Conservation (phyloP, 108 stramenopile genomes). For the Nitzschia sp. region DNA sequence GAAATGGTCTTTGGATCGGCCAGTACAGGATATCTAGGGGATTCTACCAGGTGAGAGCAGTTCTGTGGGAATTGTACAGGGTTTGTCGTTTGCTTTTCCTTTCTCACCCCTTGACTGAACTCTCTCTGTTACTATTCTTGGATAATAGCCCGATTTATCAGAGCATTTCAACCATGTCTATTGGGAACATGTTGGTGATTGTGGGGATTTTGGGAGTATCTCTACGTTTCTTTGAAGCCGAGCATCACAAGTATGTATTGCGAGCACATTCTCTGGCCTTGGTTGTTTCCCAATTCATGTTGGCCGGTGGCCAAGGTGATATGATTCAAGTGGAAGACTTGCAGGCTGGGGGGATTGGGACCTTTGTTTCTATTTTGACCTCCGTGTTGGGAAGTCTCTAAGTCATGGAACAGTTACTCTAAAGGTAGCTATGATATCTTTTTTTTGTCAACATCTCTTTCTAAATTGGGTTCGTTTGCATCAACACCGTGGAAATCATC, state of each 20-base stretch:
- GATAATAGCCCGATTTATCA: conserved; percentile 10
- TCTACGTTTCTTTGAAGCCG: conserved; percentile 13
- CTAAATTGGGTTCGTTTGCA: too few relatives aligned
- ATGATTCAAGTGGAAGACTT: conserved; percentile 12
- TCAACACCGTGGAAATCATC: too few relatives aligned
- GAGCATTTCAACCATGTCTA: conserved; percentile 9
- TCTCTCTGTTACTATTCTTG: too few relatives aligned
- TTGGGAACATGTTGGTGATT: conserved; percentile 13
- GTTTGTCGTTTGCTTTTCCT: too few relatives aligned
- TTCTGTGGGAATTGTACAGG: too few relatives aligned
- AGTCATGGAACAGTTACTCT: too few relatives aligned
- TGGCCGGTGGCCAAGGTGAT: conserved; percentile 10
- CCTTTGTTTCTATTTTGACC: conserved; percentile 10
- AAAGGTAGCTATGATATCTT: too few relatives aligned
- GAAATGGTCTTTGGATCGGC: conserved; percentile 9
- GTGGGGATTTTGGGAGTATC: conserved; percentile 1
- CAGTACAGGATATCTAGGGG: conserved; percentile 7
- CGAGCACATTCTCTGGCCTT: background rate
- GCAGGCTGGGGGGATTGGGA: conserved; percentile 13
- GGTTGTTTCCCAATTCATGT: conserved; percentile 13
- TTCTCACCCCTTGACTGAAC: too few relatives aligned
- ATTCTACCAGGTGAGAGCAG: conserved; percentile 9
- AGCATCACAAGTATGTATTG: conserved; percentile 8
- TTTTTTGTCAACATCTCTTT: too few relatives aligned
- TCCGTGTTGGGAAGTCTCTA: conserved; percentile 1